These are phyloP conservation scores for Piper betle DNA, from an alignment of 164 flowering plant species.

Conservation along the genomic window DNA sequence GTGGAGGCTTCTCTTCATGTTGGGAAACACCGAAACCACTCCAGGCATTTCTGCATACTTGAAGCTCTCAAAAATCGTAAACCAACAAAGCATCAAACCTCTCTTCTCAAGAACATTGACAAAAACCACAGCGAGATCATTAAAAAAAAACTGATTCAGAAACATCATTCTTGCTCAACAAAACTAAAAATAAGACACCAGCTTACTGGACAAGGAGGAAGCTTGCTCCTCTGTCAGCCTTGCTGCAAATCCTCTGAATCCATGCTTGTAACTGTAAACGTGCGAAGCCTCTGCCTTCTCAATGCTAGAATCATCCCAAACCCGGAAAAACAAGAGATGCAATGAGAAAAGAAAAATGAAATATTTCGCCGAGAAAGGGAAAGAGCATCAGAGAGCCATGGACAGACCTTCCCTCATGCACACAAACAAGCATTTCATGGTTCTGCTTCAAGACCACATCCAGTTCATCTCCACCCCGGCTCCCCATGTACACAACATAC, in stretches of 20 bases:
- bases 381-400: background rate
- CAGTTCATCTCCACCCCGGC: conserved; percentile 24
- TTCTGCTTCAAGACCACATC: conserved; percentile 34
- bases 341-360: background rate
- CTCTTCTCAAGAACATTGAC: background rate
- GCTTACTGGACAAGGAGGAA: conserved; percentile 41
- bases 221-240: conserved; percentile 51
- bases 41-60: conserved; percentile 50
- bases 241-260: conserved; percentile 78
- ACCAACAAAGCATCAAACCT: background rate
- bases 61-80: conserved; percentile 1
- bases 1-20: conserved; percentile 43
- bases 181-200: background rate
- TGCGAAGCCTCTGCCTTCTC: conserved; percentile 54
- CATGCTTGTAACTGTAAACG: conserved; percentile 57
- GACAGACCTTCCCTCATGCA: conserved; percentile 55
- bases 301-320: conserved; percentile 20
- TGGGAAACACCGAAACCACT: conserved; percentile 76
- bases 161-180: too few species aligned
- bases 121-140: too few species aligned
- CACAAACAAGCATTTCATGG: conserved; percentile 45
- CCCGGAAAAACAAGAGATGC: background rate
- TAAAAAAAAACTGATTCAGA: background rate
- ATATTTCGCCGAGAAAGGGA: background rate
- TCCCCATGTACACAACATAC: conserved; percentile 74